phyloP scores from a whole-genome alignment of 257 asterid species.

The Nicotiana sylvestris region DNA sequence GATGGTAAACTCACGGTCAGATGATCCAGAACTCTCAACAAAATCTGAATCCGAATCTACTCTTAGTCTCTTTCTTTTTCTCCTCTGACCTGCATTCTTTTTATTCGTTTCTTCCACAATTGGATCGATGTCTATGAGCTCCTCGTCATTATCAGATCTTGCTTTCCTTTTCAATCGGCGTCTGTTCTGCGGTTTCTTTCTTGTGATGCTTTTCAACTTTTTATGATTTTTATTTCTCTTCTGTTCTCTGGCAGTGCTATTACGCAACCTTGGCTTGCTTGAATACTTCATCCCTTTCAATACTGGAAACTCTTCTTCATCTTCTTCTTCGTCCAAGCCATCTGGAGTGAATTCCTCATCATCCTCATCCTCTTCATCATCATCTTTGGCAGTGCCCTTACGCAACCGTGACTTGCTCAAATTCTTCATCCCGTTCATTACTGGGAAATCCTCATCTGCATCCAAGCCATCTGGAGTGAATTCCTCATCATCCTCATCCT shows the following conservation, averaged over 20 bases:
- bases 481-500: slow-evolving; percentile 38
- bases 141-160: slow-evolving; percentile 26
- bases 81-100: slow-evolving; percentile 28
- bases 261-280: slow-evolving; percentile 12
- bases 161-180: slow-evolving; percentile 22
- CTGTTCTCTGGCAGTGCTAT: slow-evolving; percentile 11
- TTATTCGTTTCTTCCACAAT: slow-evolving; percentile 28
- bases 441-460: slow-evolving; percentile 34
- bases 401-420: slow-evolving; percentile 11
- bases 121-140: slow-evolving; percentile 22
- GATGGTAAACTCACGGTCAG: slow-evolving; percentile 62
- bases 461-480: slow-evolving; percentile 34
- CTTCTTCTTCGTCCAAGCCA: slow-evolving; percentile 39
- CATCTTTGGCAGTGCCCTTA: slow-evolving; percentile 17
- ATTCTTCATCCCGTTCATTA: slow-evolving; percentile 17
- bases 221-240: slow-evolving; percentile 22
- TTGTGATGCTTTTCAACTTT: slow-evolving; percentile 26
- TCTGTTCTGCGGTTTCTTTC: slow-evolving; percentile 26
- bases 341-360: slow-evolving; percentile 42
- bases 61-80: slow-evolving; percentile 37
- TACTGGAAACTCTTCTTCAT: slow-evolving; percentile 11
- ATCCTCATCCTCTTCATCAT: slow-evolving; percentile 29
- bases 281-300: slow-evolving; percentile 17
- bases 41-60: slow-evolving; percentile 70
- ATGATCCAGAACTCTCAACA: slow-evolving; percentile 47